A percentile compares a stretch with the other conserved stretches of the same genome.
Evolutionary conservation across 495 filamentous ascomycete genomes (phyloP).

Genomic region (Gamarada debralockiae): DNA sequence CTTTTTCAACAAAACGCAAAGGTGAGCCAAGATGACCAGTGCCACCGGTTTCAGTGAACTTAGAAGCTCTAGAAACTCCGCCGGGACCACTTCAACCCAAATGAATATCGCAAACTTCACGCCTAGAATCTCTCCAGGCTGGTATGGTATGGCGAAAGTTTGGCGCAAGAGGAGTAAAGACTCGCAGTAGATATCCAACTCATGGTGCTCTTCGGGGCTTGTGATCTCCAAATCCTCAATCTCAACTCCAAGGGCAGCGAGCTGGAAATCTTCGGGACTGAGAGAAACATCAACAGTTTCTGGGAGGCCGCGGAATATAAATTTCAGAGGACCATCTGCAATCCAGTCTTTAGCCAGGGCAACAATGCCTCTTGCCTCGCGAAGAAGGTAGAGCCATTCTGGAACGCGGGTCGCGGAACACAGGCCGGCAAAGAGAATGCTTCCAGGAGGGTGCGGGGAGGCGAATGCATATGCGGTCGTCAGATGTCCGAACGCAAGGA

Average conservation of each 20-base stretch:
- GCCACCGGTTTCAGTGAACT: background rate
- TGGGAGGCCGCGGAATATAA: background rate
- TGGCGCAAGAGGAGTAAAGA: background rate
- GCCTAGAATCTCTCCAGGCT: background rate
- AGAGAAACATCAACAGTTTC: background rate
- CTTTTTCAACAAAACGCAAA: conserved; percentile 1
- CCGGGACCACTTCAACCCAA: background rate
- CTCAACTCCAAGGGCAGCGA: background rate
- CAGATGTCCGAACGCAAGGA: background rate
- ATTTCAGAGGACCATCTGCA: background rate
- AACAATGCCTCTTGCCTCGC: background rate
- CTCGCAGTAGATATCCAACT: background rate
- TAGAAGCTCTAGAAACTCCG: background rate
- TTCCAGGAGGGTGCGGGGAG: background rate
- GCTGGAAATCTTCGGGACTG: background rate
- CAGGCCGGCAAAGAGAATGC: background rate
- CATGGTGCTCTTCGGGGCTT: background rate
- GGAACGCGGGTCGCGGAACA: background rate
- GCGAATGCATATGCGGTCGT: background rate
- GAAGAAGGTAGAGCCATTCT: background rate
- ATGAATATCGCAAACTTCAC: background rate
- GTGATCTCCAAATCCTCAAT: background rate
- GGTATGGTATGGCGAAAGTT: background rate
- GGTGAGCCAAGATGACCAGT: background rate
- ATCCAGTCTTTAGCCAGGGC: background rate